Evolutionary conservation across 768 basidiomycete species (phyloP).

Genomic region (Cyathus striatus): DNA sequence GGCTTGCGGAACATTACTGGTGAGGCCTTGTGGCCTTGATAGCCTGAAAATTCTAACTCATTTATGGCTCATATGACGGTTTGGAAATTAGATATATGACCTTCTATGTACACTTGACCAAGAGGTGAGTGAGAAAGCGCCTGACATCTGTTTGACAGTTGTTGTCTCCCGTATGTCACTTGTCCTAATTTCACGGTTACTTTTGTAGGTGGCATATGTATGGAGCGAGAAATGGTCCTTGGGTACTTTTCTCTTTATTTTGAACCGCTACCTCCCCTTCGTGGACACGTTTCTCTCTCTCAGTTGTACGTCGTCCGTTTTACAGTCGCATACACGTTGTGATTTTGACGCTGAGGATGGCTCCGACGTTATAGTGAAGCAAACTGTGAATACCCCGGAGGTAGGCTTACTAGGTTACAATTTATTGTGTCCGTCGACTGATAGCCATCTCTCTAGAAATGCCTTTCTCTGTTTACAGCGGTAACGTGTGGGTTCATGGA

Average conservation of each 20-base stretch:
- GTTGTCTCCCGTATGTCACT: too few species aligned
- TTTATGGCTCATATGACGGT: not conserved
- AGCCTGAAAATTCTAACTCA: too few species aligned
- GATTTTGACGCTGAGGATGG: not conserved
- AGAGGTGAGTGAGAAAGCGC: slow-evolving; percentile 17
- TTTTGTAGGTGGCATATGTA: slow-evolving; percentile 24
- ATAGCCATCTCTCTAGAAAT: slow-evolving; percentile 10
- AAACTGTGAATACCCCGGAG: slow-evolving; percentile 13
- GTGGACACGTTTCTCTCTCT: slow-evolving; percentile 30
- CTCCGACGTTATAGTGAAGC: slow-evolving; percentile 8
- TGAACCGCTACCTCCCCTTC: slow-evolving; percentile 36
- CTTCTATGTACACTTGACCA: slow-evolving; percentile 28
- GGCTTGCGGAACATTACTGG: slow-evolving; percentile 20
- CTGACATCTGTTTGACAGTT: not conserved
- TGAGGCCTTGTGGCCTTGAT: too few species aligned
- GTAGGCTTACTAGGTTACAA: slow-evolving; percentile 4
- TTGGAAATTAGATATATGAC: slow-evolving; percentile 24
- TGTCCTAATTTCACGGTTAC: not conserved
- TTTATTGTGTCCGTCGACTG: not conserved
- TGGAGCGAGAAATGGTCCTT: slow-evolving; percentile 24
- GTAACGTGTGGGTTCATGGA: slow-evolving; percentile 21
- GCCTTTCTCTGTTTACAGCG: slow-evolving; percentile 18
- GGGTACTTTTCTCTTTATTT: slow-evolving; percentile 26
- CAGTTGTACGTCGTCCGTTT: slow-evolving; percentile 14
- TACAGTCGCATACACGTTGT: not conserved